A percentile compares a stretch with the other conserved stretches of the same genome.
phyloP scores from a whole-genome alignment of 192 early-diverging fungal species.

The Coemansia sp. region DNA sequence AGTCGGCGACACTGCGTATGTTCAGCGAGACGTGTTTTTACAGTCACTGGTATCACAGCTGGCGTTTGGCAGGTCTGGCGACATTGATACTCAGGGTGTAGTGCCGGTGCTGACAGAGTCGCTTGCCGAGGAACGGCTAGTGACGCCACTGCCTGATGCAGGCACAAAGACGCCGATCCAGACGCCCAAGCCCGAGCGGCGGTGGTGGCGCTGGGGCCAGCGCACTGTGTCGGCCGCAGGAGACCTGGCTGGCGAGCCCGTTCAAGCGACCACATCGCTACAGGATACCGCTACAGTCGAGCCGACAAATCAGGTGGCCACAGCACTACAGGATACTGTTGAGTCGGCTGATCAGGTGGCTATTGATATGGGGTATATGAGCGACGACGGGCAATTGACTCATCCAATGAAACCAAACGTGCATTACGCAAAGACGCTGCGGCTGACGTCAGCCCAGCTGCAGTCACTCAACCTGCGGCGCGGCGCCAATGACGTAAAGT shows the following conservation, averaged over 20 bases:
- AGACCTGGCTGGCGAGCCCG: constrained; percentile 1
- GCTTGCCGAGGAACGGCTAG: background rate
- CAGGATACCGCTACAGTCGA: background rate
- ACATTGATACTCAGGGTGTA: background rate
- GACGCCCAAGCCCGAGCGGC: constrained; percentile 23
- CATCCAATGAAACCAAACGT: constrained; percentile 26
- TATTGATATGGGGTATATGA: constrained; percentile 23
- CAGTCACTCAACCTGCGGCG: constrained; percentile 73
- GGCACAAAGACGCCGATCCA: background rate
- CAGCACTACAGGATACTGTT: background rate
- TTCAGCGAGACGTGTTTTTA: constrained; percentile 37
- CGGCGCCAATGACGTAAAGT: constrained; percentile 88
- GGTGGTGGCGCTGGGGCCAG: constrained; percentile 48
- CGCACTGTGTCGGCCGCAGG: constrained; percentile 10
- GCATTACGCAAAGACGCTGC: constrained; percentile 83
- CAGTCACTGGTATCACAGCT: constrained; percentile 43
- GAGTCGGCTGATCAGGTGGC: background rate
- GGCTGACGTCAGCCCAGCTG: constrained; percentile 91
- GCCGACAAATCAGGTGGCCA: too few species aligned
- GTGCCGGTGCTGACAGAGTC: background rate
- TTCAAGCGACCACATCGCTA: background rate
- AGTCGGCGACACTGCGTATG: constrained; percentile 14
- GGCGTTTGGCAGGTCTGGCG: constrained; percentile 22
- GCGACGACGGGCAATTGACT: constrained; percentile 31
- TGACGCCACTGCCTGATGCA: background rate